These are phyloP conservation scores for Tulasnella sp. DNA, from an alignment of 768 basidiomycete species.

Conservation along the genomic window DNA sequence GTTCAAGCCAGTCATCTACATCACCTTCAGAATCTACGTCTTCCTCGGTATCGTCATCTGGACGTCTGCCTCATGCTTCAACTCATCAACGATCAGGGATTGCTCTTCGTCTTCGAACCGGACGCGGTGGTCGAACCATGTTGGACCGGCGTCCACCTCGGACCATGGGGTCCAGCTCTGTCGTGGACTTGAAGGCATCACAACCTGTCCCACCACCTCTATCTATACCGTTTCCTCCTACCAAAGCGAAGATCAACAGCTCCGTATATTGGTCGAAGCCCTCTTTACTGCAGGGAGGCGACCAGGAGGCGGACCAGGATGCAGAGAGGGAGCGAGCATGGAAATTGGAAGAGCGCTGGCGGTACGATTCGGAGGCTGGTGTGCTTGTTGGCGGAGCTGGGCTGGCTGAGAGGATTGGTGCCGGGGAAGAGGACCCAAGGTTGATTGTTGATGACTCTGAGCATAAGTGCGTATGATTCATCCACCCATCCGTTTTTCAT, in stretches of 20 bases:
- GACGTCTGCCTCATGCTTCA: slow-evolving; percentile 27
- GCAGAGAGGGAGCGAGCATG: slow-evolving; percentile 22
- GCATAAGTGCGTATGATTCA: not conserved
- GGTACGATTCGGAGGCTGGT: slow-evolving; percentile 29
- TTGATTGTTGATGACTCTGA: slow-evolving; percentile 33
- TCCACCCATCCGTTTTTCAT: no score
- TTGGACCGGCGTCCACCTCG: slow-evolving; percentile 51
- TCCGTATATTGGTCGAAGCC: not conserved
- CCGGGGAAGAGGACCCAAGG: slow-evolving; percentile 21
- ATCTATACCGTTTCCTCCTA: slow-evolving; percentile 14
- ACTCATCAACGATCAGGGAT: slow-evolving; percentile 18
- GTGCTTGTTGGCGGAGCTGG: slow-evolving; percentile 26
- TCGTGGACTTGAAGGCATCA: not conserved
- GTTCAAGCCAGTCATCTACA: not conserved
- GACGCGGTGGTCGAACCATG: slow-evolving; percentile 70
- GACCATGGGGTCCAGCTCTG: not conserved
- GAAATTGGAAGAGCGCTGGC: slow-evolving; percentile 28
- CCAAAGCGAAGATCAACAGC: not conserved
- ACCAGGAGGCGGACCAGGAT: slow-evolving; percentile 11
- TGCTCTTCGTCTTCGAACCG: slow-evolving; percentile 58
- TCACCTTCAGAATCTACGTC: slow-evolving; percentile 13
- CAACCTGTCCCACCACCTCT: not conserved
- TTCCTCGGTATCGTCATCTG: slow-evolving; percentile 17
- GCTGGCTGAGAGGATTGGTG: slow-evolving; percentile 19
- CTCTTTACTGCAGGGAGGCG: slow-evolving; percentile 18